Conservation (phyloP, 305 asterid species). For the Solanum hybrid region DNA sequence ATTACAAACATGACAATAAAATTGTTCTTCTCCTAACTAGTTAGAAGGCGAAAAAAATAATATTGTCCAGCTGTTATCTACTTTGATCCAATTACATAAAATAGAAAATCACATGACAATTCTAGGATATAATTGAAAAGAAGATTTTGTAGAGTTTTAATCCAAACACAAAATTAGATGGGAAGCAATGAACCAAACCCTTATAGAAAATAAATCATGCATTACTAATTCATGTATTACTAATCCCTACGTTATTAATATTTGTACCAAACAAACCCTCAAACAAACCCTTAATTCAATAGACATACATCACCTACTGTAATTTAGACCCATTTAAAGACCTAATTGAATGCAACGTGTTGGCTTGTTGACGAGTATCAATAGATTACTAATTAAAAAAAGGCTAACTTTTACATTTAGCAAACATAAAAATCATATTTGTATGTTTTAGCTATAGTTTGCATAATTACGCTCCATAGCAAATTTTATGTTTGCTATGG, state of each 20-base stretch:
- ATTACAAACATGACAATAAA: background rate
- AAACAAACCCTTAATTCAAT: background rate
- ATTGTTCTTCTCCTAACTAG: background rate
- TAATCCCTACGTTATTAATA: background rate
- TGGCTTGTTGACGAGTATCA: background rate
- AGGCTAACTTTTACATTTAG: too few species aligned
- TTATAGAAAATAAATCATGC: background rate
- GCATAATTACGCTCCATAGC: too few species aligned
- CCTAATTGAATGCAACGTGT: background rate
- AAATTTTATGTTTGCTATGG: too few species aligned
- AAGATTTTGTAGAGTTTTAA: background rate
- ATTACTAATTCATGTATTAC: background rate
- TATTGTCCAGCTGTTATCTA: background rate
- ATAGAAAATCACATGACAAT: background rate
- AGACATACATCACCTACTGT: background rate
- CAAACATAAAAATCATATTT: too few species aligned
- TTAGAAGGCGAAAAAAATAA: too few species aligned
- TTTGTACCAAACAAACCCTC: background rate
- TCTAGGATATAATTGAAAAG: background rate
- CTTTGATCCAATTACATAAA: background rate
- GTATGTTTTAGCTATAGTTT: too few species aligned
- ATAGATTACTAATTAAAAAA: background rate
- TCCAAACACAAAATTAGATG: background rate
- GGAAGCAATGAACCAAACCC: background rate
- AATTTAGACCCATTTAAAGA: background rate